A percentile compares a stretch with the other conserved stretches of the same genome.
Evolutionary conservation across 2,329 filamentous ascomycete species (phyloP).

Genomic region (Hymenoscyphus occultus): DNA sequence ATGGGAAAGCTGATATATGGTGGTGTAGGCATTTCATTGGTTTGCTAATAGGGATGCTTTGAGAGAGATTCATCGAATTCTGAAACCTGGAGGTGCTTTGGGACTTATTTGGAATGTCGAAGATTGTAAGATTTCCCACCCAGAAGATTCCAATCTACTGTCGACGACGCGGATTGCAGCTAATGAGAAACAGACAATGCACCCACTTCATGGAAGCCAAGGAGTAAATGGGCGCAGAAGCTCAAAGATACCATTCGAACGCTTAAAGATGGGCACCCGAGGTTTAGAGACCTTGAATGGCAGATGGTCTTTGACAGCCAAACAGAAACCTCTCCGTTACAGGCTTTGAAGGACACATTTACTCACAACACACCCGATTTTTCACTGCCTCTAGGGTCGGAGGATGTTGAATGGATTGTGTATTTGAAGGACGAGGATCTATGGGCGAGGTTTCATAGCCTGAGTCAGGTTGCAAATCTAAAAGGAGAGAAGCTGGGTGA

Average conservation of each 20-base stretch:
- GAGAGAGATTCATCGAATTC: conserved; percentile 62
- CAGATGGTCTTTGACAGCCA: conserved; percentile 61
- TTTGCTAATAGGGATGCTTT: conserved; percentile 64
- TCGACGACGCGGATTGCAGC: no score
- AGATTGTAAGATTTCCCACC: conserved; percentile 52
- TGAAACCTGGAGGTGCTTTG: conserved; percentile 58
- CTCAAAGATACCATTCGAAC: conserved; percentile 59
- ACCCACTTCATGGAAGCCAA: conserved; percentile 52
- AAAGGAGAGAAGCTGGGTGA: conserved; percentile 46
- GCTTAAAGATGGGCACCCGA: conserved; percentile 55
- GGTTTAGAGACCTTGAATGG: conserved; percentile 67
- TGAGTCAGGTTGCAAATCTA: conserved; percentile 65
- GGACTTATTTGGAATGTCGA: conserved; percentile 74
- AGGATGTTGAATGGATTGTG: conserved; percentile 54
- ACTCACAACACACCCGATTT: conserved; percentile 48
- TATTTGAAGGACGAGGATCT: conserved; percentile 57
- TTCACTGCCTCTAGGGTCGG: conserved; percentile 58
- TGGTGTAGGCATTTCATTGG: conserved; percentile 50
- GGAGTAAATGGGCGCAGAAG: conserved; percentile 58
- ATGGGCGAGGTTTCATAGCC: conserved; percentile 62
- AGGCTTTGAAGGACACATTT: conserved; percentile 46
- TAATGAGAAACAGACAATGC: conserved; percentile 56
- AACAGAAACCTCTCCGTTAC: conserved; percentile 49
- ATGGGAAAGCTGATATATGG: conserved; percentile 10
- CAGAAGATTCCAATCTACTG: neutral